These are phyloP conservation scores for Ceratocystiopsis sp. DNA, from an alignment of 2,329 filamentous ascomycete genomes.

Conservation along the genomic window DNA sequence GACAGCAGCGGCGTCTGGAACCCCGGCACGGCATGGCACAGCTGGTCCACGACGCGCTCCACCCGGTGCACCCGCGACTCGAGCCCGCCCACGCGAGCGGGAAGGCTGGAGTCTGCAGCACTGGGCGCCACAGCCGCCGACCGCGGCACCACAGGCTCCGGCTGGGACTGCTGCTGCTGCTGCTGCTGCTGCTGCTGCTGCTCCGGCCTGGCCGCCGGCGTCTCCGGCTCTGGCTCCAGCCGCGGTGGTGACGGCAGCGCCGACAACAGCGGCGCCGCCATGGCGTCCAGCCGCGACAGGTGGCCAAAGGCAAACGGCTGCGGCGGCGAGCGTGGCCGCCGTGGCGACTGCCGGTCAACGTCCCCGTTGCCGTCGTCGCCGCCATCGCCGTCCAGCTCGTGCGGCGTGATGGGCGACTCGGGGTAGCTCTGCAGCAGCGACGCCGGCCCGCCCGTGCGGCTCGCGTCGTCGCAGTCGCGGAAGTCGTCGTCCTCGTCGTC, in stretches of 20 bases:
- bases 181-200: no score
- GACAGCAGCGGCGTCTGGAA: slow-evolving; percentile 16
- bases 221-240: no score
- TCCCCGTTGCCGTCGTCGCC: no score
- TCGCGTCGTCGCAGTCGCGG: slow-evolving; percentile 7
- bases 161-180: no score
- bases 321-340: slow-evolving; percentile 9
- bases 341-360: no score
- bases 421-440: slow-evolving; percentile 4
- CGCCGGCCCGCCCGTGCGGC: not conserved
- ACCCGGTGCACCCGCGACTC: slow-evolving; percentile 35
- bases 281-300: not conserved
- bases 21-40: slow-evolving; percentile 28
- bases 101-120: no score
- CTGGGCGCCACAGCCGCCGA: no score
- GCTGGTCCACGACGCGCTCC: slow-evolving; percentile 33
- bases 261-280: no score
- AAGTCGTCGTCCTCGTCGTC: slow-evolving; percentile 8
- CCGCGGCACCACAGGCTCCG: no score
- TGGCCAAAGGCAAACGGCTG: slow-evolving; percentile 39
- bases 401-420: slow-evolving; percentile 1
- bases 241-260: no score
- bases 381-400: not conserved
- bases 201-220: no score
- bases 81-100: slow-evolving; percentile 29